These are phyloP conservation scores for Naganishia onofrii DNA, from an alignment of 768 basidiomycete genomes.

Conservation along the genomic window DNA sequence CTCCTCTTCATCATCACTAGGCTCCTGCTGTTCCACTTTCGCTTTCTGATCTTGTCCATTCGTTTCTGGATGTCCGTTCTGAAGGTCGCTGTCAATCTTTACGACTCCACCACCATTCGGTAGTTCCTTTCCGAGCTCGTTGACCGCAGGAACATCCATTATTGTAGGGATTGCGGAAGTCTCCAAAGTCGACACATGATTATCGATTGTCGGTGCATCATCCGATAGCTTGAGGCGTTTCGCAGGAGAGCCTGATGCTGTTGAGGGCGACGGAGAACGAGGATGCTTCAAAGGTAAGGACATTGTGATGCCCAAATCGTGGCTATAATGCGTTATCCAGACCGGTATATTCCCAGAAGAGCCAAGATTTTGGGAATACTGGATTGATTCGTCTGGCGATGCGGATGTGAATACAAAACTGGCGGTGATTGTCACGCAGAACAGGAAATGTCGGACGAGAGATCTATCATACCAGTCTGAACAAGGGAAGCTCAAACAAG, in stretches of 20 bases:
- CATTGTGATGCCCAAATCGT: background rate
- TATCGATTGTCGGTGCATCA: constrained; percentile 4
- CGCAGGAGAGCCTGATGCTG: constrained; percentile 22
- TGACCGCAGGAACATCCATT: constrained; percentile 11
- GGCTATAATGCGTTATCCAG: background rate
- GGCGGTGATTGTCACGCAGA: too few species aligned
- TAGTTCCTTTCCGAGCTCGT: constrained; percentile 9
- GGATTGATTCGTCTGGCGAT: too few species aligned
- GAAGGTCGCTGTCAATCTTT: constrained; percentile 6
- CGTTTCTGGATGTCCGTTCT: constrained; percentile 23
- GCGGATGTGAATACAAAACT: too few species aligned
- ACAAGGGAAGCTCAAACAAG: background rate
- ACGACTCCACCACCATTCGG: constrained; percentile 28
- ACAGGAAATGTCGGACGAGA: too few species aligned
- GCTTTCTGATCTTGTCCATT: constrained; percentile 22
- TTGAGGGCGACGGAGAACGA: constrained; percentile 24
- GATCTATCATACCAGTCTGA: background rate
- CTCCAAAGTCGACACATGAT: background rate
- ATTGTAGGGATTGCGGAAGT: background rate
- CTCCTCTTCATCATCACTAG: constrained; percentile 46
- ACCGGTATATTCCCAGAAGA: background rate
- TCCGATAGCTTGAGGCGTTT: constrained; percentile 31
- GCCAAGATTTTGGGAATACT: too few species aligned
- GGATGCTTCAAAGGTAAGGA: constrained; percentile 15
- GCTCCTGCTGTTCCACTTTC: constrained; percentile 31